Conservation (phyloP, 768 basidiomycete species). For the Mycena venus region DNA sequence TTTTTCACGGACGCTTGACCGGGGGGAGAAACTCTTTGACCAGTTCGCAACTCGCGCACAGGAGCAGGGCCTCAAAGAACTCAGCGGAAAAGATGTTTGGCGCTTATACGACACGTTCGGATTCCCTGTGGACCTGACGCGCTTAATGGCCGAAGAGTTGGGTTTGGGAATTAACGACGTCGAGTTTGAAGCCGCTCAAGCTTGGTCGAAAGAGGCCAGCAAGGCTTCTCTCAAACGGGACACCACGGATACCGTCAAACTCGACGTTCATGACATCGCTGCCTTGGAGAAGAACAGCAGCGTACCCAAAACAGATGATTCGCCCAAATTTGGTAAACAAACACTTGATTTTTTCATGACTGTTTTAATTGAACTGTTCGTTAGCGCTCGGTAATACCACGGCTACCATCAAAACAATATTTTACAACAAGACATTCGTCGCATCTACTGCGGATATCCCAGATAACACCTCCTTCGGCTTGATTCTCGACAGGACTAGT, state of each 20-base stretch:
- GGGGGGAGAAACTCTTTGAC: conserved; percentile 96
- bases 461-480: conserved; percentile 78
- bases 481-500: conserved; percentile 92
- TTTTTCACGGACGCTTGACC: conserved; percentile 96
- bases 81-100: conserved; percentile 96
- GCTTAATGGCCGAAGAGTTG: conserved; percentile 96
- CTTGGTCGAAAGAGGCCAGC: conserved; percentile 91
- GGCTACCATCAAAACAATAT: conserved; percentile 86
- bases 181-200: conserved; percentile 92
- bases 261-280: conserved; percentile 96
- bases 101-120: conserved; percentile 97
- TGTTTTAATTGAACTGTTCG: background rate
- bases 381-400: conserved; percentile 83
- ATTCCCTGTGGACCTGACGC: conserved; percentile 96
- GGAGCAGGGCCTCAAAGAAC: conserved; percentile 70
- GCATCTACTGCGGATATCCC: conserved; percentile 76
- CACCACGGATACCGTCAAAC: conserved; percentile 78
- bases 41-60: conserved; percentile 82
- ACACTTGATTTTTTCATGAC: background rate
- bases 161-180: conserved; percentile 86
- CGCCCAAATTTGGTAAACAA: conserved; percentile 88
- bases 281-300: conserved; percentile 80
- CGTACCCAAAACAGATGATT: conserved; percentile 95
- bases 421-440: conserved; percentile 83
- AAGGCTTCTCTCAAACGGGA: conserved; percentile 86